These are phyloP conservation scores for Podospora bellae-mahoneyi DNA, from an alignment of 495 filamentous ascomycete genomes.

Conservation along the genomic window DNA sequence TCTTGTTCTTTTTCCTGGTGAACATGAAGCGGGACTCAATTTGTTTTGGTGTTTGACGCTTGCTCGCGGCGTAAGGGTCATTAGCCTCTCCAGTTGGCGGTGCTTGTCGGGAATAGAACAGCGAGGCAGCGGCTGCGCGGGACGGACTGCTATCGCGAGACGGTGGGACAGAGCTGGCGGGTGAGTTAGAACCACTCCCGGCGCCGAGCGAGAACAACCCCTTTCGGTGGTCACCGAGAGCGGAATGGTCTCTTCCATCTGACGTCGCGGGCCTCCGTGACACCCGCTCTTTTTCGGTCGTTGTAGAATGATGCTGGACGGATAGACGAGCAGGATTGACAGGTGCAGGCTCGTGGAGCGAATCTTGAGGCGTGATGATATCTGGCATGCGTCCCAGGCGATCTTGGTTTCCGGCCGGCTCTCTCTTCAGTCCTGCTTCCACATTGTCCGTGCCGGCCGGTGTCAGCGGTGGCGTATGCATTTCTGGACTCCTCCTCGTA, in stretches of 20 bases:
- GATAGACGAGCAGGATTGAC: constrained; percentile 25
- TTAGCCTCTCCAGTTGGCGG: constrained; percentile 78
- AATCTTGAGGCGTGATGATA: constrained; percentile 58
- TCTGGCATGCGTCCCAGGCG: constrained; percentile 46
- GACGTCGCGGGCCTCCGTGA: constrained; percentile 41
- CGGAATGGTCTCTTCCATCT: constrained; percentile 37
- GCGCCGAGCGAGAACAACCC: constrained; percentile 74
- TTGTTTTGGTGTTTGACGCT: constrained; percentile 65
- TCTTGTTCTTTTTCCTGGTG: constrained; percentile 47
- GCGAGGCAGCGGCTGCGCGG: constrained; percentile 54
- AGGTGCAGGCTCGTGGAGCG: constrained; percentile 41
- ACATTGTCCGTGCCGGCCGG: constrained; percentile 64
- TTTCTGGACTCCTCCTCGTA: constrained; percentile 49
- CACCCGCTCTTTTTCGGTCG: constrained; percentile 24
- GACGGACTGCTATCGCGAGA: constrained; percentile 64
- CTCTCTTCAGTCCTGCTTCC: constrained; percentile 31
- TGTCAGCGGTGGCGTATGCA: constrained; percentile 87
- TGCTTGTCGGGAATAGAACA: constrained; percentile 62
- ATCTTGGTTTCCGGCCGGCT: constrained; percentile 30
- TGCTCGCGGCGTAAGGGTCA: constrained; percentile 84
- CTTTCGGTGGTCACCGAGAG: constrained; percentile 50
- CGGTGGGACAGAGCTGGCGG: constrained; percentile 60
- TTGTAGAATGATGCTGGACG: constrained; percentile 15
- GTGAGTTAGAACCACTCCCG: constrained; percentile 53
- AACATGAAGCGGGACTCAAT: constrained; percentile 89